Evolutionary conservation across 1,139 yeast species (phyloP).

Genomic region (Debaryomyces singareniensis): DNA sequence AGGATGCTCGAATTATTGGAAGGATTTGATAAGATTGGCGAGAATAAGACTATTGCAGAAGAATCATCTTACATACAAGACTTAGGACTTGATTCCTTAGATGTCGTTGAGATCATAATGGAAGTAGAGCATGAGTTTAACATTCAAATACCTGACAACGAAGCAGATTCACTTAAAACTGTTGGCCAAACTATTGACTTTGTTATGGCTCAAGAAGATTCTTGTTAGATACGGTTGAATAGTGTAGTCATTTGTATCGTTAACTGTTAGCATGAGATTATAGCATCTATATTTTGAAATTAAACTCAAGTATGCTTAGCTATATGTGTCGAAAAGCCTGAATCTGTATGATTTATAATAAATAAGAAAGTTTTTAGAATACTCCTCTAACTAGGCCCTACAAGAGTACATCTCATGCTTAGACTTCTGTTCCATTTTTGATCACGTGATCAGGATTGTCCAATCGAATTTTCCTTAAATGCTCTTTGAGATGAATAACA

Average conservation of each 20-base stretch:
- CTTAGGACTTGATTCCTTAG: conserved; percentile 81
- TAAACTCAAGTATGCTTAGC: too few relatives aligned
- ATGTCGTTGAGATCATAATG: conserved; percentile 85
- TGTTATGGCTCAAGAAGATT: conserved; percentile 68
- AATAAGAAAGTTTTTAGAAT: too few relatives aligned
- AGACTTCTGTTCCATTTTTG: background rate
- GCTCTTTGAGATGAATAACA: background rate
- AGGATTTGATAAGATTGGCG: conserved; percentile 66
- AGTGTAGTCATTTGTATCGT: too few relatives aligned
- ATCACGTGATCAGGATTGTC: conserved; percentile 1
- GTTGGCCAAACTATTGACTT: conserved; percentile 79
- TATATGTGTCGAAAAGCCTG: too few relatives aligned
- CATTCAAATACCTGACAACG: conserved; percentile 78
- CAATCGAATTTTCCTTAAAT: conserved; percentile 1
- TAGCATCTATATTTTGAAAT: too few relatives aligned
- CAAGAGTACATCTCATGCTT: too few relatives aligned
- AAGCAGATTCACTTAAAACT: conserved; percentile 77
- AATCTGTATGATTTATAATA: too few relatives aligned
- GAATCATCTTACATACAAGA: conserved; percentile 64
- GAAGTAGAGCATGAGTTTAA: conserved; percentile 81
- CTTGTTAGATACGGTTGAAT: conserved; percentile 43
- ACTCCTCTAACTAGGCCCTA: too few relatives aligned
- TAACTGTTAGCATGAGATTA: too few relatives aligned
- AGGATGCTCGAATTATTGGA: conserved; percentile 75
- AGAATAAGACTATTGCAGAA: conserved; percentile 45